Evolutionary conservation across 1,284 basidiomycete species (phyloP), one percentile per base, ranked within the genome.

Genomic region (Papiliotrema laurentii): DNA sequence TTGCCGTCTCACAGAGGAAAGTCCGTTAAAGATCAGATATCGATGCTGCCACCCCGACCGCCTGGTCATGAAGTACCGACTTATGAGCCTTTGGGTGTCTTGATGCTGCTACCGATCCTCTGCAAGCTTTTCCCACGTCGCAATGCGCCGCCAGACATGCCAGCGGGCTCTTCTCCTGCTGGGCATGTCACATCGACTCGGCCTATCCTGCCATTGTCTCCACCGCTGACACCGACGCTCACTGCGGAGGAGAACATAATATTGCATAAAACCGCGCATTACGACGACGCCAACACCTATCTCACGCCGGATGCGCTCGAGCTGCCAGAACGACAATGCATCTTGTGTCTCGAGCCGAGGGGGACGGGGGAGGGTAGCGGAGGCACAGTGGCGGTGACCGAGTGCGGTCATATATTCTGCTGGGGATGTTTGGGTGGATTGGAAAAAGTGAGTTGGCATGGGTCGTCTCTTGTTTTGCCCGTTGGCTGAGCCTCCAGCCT

Each of bases 351-450:
- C 47, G 88, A 92, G 83, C 89, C 74, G 75, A 86, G 66, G 83
- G 84, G 25, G 79, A 85, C 64, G 83, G 65, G 66, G 2, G 63
- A 70, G 34, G 72, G 69, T 0, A 68, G 63, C 33, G 72, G 69
- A 4, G 72, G 72, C 7, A 72, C 84, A 46, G 63, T 64, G 3
- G 87, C 86, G 58, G 84, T 88, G 24, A 96, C 92, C 0, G 91
- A 94, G 67, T 96, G 92, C 61, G 92, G 92, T 0, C 92, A 96
- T 74, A 72, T 94, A 39, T 96, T 94, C 72, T 93, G 90, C 66
- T 97, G 92, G 92, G 82, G 79, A 54, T 97, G 92, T 68, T 88
- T 96, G 83, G 86, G 42, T 88, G 92, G 92, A 82, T 83, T 86
- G 63, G 91, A 96, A 72, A 96, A 93, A 82, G 73, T 73, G 36